These are phyloP conservation scores for Cymbidium sinense DNA, from an alignment of 106 monocot genomes.

Conservation along the genomic window DNA sequence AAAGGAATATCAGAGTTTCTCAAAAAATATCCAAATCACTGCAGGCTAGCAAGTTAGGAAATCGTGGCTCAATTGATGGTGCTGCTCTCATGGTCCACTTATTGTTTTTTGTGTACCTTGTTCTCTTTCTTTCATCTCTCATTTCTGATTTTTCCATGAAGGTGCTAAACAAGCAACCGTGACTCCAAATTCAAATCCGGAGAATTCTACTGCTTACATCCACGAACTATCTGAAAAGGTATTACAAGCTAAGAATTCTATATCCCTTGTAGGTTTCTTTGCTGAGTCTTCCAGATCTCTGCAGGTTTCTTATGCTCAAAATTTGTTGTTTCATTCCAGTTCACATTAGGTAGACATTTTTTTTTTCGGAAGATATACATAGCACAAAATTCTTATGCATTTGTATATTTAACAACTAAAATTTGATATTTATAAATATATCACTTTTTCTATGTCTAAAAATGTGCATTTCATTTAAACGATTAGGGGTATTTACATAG, in stretches of 20 bases:
- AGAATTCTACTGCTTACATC: constrained; percentile 25
- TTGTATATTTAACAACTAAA: too few species aligned
- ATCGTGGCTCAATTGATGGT: constrained; percentile 39
- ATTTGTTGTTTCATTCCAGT: background rate
- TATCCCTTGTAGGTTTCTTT: background rate
- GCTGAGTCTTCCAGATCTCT: background rate
- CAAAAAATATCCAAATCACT: constrained; percentile 54
- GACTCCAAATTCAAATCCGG: constrained; percentile 5
- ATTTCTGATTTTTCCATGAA: constrained; percentile 6
- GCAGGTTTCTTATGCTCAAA: background rate
- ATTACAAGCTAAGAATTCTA: constrained; percentile 4
- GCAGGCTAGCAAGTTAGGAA: constrained; percentile 34
- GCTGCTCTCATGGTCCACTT: constrained; percentile 1
- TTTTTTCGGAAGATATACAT: too few species aligned
- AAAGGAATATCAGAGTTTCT: constrained; percentile 30
- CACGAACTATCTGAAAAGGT: constrained; percentile 57
- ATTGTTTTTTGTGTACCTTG: background rate
- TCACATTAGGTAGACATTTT: background rate
- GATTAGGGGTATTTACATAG: too few species aligned
- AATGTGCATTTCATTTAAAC: too few species aligned
- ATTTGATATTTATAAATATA: too few species aligned
- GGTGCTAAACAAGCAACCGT: constrained; percentile 38
- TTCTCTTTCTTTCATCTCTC: background rate
- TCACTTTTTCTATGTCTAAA: too few species aligned
- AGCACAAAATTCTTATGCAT: too few species aligned